Conservation (phyloP, 2,329 filamentous ascomycete species). For the Fusarium robinianum region DNA sequence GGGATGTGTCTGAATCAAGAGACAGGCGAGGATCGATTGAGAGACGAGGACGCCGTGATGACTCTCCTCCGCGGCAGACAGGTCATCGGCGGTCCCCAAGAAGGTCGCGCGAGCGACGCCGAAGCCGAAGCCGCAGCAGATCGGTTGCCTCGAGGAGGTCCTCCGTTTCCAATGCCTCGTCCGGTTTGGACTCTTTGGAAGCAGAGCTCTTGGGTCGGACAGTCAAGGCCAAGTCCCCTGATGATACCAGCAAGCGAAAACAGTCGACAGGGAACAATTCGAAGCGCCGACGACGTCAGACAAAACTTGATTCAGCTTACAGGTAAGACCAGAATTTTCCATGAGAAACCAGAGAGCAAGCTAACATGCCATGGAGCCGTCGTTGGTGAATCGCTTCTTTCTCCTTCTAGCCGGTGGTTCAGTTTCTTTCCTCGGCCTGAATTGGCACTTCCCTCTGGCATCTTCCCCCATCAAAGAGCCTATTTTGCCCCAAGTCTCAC, state of each 20-base stretch:
- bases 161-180: constrained; percentile 41
- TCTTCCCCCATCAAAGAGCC: constrained; percentile 11
- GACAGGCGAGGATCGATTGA: no score
- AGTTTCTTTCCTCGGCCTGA: constrained; percentile 8
- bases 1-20: constrained; percentile 18
- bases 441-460: constrained; percentile 22
- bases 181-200: constrained; percentile 46
- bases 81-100: constrained; percentile 24
- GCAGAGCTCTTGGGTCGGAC: constrained; percentile 45
- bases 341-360: background rate
- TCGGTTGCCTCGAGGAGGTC: constrained; percentile 38
- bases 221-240: constrained; percentile 38
- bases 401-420: constrained; percentile 12
- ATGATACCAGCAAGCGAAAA: constrained; percentile 30
- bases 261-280: constrained; percentile 26
- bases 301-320: constrained; percentile 45
- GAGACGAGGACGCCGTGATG: constrained; percentile 20
- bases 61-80: constrained; percentile 13
- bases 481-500: constrained; percentile 18
- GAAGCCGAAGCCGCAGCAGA: constrained; percentile 25
- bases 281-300: constrained; percentile 41
- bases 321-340: constrained; percentile 35
- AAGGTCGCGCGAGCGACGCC: constrained; percentile 6
- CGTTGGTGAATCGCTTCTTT: constrained; percentile 39
- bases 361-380: constrained; percentile 37